Base-by-base conservation (phyloP, 495 filamentous ascomycete genomes). In the Aspergillus saccharolyticus region DNA sequence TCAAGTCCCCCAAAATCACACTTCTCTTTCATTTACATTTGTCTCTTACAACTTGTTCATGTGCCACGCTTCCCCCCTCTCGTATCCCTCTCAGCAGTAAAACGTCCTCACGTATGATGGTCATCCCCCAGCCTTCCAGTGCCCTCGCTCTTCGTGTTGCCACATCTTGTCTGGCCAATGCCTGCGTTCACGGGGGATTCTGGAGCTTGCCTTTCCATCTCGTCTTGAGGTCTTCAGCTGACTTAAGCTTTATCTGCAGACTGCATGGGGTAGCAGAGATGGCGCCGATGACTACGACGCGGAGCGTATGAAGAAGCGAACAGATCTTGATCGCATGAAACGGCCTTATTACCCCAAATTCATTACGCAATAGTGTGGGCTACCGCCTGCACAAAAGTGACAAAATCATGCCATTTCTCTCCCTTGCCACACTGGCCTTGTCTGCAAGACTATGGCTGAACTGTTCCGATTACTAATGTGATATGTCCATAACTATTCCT, bases 201-300 rank as follows among this genome's bases (percentile, higher is more conserved):
- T 3, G 25, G 25, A 28, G 25, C 25, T 3, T 28, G 25, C 25
- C 25, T 28, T 4, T 28, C 25, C 25, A 4, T 28, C 25, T 3
- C 7, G 7, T 39, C 33, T 39, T 12, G 12, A 39, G 10, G 7
- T 50, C 22, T 15, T 45, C 42, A 24, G 42, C 42, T 52, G 43
- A 51, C 28, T 18, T 28, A 56, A 54, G 45, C 25, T 19, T 52
- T 56, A 42, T 44, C 42, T 56, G 56, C 54, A 83, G 80, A 83
- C 80, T 45, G 74, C 80, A 30, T 83, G 80, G 80, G 80, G 80
- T 62, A 83, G 78, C 62, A 77, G 80, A 66, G 80, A 82, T 51
- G 80, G 80, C 52, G 80, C 80, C 24, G 80, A 83, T 60, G 77
- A 80, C 43, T 80, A 80, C 54, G 80, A 83, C 62, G 76, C 72